These are phyloP conservation scores for Plectosphaerella plurivora DNA, from an alignment of 2,329 filamentous ascomycete genomes.

Conservation along the genomic window DNA sequence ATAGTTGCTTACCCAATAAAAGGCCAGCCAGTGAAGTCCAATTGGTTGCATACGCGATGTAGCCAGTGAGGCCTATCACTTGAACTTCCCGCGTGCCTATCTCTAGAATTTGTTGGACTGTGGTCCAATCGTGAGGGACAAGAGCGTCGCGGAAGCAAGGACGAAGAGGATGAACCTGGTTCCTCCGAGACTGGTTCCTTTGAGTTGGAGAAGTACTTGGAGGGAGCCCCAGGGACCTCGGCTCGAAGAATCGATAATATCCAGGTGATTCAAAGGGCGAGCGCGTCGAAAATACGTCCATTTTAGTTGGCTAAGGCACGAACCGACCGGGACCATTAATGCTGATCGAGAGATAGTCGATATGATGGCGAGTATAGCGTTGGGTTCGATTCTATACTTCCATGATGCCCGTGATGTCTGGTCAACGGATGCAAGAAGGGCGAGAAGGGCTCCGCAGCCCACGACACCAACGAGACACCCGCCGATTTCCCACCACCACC, in stretches of 20 bases:
- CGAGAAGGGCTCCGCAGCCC: background rate
- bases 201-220: background rate
- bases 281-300: background rate
- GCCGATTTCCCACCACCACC: background rate
- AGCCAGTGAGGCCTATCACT: background rate
- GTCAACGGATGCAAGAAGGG: background rate
- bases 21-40: too few species aligned
- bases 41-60: background rate
- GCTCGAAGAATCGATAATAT: background rate
- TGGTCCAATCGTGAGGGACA: background rate
- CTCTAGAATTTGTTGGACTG: background rate
- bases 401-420: background rate
- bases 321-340: background rate
- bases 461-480: background rate
- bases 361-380: background rate
- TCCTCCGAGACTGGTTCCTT: background rate
- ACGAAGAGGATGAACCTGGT: background rate
- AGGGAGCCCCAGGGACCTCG: background rate
- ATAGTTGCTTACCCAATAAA: too few species aligned
- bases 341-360: background rate
- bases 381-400: background rate
- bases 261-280: background rate
- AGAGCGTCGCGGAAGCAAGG: background rate
- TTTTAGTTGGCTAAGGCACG: background rate
- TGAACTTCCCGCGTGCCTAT: background rate